Base-by-base conservation (phyloP, 2,329 filamentous ascomycete species). In the Epichloe uncinata region DNA sequence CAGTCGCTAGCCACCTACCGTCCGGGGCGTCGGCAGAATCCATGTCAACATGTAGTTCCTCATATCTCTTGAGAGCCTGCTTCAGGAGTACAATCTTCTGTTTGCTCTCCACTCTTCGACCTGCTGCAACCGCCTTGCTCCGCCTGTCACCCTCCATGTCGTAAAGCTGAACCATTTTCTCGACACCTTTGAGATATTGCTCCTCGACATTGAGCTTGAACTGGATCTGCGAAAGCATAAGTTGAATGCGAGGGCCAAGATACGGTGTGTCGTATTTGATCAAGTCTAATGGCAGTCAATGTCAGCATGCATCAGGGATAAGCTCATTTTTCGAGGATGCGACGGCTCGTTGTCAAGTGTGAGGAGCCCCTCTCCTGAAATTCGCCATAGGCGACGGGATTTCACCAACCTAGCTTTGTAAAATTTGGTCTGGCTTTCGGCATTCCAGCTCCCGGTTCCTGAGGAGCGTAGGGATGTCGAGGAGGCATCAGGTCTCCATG, bases 121-220 rank as follows among this genome's bases (percentile, higher is more conserved):
- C 87, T 59, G 95, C 89, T 41, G 93, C 93, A 67, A 98, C 93
- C 51, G 86, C 82, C 65, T 85, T 87, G 71, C 91, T 97, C 74
- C 95, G 96, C 59, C 90, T 83, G 64, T 98, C 93, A 33, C 93
- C 91, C 66, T 97, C 93, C 78, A 97, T 93, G 64, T 93, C 84
- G 64, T 98, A 98, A 36, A 98, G 75, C 65, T 93, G 88, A 44
- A 96, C 87, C 93, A 98, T 97, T 73, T 98, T 98, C 69, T 98
- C 93, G 59, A 98, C 93, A 54, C 93, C 93, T 63, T 95, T 94
- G 57, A 97, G 89, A 69, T 98, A 98, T 69, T 98, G 93, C 65
- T 96, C 95, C 67, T 98, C 93, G 30, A 98, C 93, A 57, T 93
- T 95, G 54, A 98, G 78, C 72, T 98, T 98, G 74, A 98, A 98